Percentiles rank a stretch among this genome's conserved stretches.
Conservation (phyloP, 2,329 filamentous ascomycete species). For the Penicillium rolfsii region DNA sequence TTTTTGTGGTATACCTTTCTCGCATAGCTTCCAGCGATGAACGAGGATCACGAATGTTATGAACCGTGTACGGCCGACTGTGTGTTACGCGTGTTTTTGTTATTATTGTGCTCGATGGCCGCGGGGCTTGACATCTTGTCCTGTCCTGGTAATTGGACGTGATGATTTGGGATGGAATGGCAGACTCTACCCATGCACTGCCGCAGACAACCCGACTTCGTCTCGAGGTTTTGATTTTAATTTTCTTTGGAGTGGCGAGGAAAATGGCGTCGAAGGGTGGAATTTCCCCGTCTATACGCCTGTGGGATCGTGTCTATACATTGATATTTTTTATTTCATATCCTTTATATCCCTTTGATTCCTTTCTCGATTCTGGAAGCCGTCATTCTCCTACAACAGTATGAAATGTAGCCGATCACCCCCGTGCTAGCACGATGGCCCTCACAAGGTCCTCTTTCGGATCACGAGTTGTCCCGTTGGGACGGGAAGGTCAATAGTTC, state of each 20-base stretch:
- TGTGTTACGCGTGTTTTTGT: constrained; percentile 26
- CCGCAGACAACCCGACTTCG: constrained; percentile 9
- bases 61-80: constrained; percentile 43
- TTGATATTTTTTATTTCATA: constrained; percentile 5
- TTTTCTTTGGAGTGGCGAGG: constrained; percentile 21
- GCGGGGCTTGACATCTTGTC: background rate
- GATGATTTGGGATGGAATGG: background rate
- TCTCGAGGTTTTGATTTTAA: constrained; percentile 12
- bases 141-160: background rate
- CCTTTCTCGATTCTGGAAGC: background rate
- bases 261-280: constrained; percentile 21
- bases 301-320: constrained; percentile 27
- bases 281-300: constrained; percentile 11
- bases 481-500: background rate
- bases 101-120: constrained; percentile 18
- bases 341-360: background rate
- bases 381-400: background rate
- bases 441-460: background rate
- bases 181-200: constrained; percentile 12
- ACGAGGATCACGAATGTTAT: constrained; percentile 48
- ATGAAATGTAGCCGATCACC: background rate
- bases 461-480: background rate
- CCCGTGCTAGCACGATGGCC: background rate
- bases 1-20: constrained; percentile 44
- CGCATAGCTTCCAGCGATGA: constrained; percentile 45